Evolutionary conservation across 305 asterid species (phyloP).

Genomic region (Fraxinus dipetala): DNA sequence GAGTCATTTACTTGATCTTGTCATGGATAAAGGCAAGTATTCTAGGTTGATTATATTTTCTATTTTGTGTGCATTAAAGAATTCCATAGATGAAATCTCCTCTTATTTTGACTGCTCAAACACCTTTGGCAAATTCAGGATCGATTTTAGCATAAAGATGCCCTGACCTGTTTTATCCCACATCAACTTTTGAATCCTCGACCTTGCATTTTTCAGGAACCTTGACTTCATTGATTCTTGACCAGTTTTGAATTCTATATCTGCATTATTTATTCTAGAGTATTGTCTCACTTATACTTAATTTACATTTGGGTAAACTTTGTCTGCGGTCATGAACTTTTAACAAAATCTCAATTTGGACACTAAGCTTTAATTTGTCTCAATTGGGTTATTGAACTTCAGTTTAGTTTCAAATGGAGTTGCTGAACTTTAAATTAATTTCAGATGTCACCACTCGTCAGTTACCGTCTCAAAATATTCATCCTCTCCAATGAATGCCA

Average conservation of each 20-base stretch:
- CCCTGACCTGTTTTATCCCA: neutral
- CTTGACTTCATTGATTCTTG: neutral
- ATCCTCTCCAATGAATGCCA: neutral
- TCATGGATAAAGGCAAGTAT: constrained; percentile 58
- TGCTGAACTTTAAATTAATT: neutral
- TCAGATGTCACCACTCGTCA: neutral
- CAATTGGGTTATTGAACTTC: neutral
- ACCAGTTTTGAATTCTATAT: neutral
- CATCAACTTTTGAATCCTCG: constrained; percentile 1
- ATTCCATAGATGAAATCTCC: constrained; percentile 9
- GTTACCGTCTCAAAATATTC: neutral
- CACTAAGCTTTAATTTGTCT: neutral
- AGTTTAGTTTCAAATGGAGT: neutral
- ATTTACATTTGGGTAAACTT: neutral
- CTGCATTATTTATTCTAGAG: neutral
- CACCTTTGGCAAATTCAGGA: constrained; percentile 11
- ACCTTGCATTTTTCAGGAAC: neutral
- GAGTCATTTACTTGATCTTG: constrained; percentile 47
- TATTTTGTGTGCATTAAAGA: constrained; percentile 7
- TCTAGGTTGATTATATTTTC: constrained; percentile 11
- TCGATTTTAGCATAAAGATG: constrained; percentile 8
- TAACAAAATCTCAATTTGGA: neutral
- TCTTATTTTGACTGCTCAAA: constrained; percentile 17
- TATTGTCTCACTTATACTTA: neutral
- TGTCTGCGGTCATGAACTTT: neutral